phyloP scores from a whole-genome alignment of 2,329 filamentous ascomycete genomes.

The Phyllosticta paracitricarpa region DNA sequence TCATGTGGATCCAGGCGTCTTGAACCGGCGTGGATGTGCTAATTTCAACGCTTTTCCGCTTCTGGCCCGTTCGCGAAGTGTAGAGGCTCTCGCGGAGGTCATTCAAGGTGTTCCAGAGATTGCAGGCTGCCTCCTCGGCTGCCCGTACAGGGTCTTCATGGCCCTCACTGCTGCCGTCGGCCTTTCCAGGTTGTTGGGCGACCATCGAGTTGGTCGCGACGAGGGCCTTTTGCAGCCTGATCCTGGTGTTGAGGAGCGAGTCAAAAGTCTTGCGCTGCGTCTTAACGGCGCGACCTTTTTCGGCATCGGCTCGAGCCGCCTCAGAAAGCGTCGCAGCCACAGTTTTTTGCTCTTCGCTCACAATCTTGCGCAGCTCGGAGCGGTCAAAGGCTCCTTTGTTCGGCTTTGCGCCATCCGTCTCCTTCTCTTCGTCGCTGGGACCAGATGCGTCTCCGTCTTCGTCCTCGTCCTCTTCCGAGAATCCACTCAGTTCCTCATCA shows the following conservation, averaged over 20 bases:
- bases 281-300: conserved; percentile 80
- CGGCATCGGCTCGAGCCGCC: conserved; percentile 64
- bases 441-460: conserved; percentile 28
- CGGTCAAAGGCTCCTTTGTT: conserved; percentile 27
- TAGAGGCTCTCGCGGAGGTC: conserved; percentile 54
- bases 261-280: conserved; percentile 80
- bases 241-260: conserved; percentile 76
- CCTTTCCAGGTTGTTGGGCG: conserved; percentile 17
- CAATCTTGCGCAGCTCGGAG: conserved; percentile 55
- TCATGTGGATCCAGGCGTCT: conserved; percentile 64
- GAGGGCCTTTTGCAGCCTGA: conserved; percentile 85
- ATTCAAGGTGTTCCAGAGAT: conserved; percentile 74
- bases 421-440: conserved; percentile 19
- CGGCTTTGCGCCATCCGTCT: conserved; percentile 11
- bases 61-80: conserved; percentile 44
- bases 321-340: conserved; percentile 55
- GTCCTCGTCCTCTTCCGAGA: conserved; percentile 26
- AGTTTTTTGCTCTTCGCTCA: conserved; percentile 57
- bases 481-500: conserved; percentile 33
- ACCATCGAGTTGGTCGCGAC: conserved; percentile 69
- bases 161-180: conserved; percentile 15
- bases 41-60: conserved; percentile 46
- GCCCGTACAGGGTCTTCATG: conserved; percentile 51
- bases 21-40: conserved; percentile 49
- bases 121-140: conserved; percentile 75